These are phyloP conservation scores for Linnemannia elongata DNA, from an alignment of 192 early-diverging fungal genomes.

Conservation along the genomic window DNA sequence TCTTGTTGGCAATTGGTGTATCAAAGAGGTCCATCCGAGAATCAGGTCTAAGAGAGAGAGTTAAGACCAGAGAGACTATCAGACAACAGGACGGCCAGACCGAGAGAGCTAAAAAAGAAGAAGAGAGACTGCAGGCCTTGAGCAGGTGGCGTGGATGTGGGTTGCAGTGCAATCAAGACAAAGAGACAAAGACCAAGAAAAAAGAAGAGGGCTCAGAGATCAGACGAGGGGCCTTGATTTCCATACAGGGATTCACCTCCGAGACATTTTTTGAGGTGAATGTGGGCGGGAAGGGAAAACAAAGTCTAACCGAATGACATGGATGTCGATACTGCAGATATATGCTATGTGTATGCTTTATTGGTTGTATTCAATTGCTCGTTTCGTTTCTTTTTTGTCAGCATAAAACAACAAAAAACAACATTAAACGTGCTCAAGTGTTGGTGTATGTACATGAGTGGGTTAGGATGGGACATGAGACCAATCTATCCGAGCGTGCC, in stretches of 20 bases:
- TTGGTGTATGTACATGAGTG: background rate
- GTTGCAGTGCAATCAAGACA: background rate
- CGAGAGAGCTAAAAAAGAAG: background rate
- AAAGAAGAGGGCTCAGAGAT: background rate
- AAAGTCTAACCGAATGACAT: background rate
- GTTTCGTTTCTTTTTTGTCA: background rate
- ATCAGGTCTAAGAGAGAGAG: background rate
- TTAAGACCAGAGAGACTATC: background rate
- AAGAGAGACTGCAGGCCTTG: background rate
- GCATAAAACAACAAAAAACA: background rate
- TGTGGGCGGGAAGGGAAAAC: background rate
- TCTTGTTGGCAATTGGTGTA: background rate
- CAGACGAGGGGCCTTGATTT: background rate
- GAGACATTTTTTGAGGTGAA: background rate
- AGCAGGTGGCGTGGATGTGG: background rate
- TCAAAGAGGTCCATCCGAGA: conserved; percentile 4
- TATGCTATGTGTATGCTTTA: no score
- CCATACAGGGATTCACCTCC: background rate
- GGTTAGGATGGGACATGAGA: background rate
- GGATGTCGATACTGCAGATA: background rate
- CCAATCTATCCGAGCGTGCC: conserved; percentile 11
- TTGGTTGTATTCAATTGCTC: background rate
- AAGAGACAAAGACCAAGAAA: background rate
- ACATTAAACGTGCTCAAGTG: background rate
- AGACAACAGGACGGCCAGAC: background rate